Percentiles rank a stretch among this genome's conserved stretches.
Evolutionary conservation across 768 basidiomycete genomes (phyloP).

Genomic region (Tremella mesenterica): DNA sequence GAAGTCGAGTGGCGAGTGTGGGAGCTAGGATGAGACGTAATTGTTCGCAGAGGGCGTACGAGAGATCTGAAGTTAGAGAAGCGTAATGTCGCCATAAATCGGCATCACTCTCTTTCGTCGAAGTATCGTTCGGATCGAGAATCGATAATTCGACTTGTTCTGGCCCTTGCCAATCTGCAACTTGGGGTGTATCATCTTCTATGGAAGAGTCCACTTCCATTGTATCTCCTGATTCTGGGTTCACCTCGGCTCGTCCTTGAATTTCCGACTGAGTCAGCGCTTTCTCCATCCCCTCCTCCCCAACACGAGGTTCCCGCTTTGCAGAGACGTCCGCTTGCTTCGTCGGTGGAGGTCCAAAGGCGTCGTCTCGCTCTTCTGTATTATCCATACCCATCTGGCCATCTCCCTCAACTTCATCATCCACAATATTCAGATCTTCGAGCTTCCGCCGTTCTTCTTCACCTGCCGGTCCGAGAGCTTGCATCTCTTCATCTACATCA

Average conservation of each 20-base stretch:
- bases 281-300: conserved; percentile 37
- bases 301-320: conserved; percentile 6
- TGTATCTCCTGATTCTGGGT: too few relatives aligned
- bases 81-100: conserved; percentile 88
- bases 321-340: not conserved
- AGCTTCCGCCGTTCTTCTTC: conserved; percentile 76
- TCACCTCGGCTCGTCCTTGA: conserved; percentile 7
- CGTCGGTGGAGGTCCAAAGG: conserved; percentile 5
- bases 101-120: conserved; percentile 54
- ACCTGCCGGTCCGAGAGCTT: conserved; percentile 78
- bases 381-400: conserved; percentile 16
- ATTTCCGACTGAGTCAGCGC: conserved; percentile 45
- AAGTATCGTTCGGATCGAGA: conserved; percentile 52
- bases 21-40: conserved; percentile 93
- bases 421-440: conserved; percentile 67
- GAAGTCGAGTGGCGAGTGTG: conserved; percentile 81
- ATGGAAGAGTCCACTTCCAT: conserved; percentile 52
- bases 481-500: conserved; percentile 55
- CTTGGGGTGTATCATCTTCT: conserved; percentile 44
- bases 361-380: conserved; percentile 10
- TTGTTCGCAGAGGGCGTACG: conserved; percentile 88
- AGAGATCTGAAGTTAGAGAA: conserved; percentile 79
- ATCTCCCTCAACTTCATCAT: conserved; percentile 50
- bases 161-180: not conserved
- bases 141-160: not conserved